Percentiles rank a stretch among this genome's conserved stretches.
Evolutionary conservation across 345 rosid species (phyloP).

Genomic region (Trapa bicornis): DNA sequence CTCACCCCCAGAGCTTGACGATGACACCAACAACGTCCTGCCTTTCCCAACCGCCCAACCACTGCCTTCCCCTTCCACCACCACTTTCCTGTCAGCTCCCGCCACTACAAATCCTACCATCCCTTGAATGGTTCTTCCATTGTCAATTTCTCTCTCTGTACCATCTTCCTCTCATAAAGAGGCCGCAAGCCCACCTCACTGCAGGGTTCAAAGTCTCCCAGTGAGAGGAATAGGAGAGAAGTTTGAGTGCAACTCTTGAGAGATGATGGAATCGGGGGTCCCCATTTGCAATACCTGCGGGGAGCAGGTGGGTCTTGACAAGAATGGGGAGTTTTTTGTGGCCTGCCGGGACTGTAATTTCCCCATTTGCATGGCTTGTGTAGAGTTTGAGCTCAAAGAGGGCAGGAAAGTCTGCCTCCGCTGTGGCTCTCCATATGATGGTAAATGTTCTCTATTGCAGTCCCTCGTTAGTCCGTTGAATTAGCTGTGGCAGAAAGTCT

Average conservation of each 20-base stretch:
- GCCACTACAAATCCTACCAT: background rate
- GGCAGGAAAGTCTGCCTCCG: constrained; percentile 73
- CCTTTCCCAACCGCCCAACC: constrained; percentile 17
- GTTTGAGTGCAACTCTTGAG: background rate
- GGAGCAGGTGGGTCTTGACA: constrained; percentile 46
- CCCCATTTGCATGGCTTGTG: constrained; percentile 84
- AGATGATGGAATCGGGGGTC: constrained; percentile 73
- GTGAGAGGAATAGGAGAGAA: constrained; percentile 2
- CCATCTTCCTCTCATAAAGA: background rate
- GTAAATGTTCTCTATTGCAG: constrained; percentile 16
- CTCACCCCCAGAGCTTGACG: constrained; percentile 3
- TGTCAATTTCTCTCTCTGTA: background rate
- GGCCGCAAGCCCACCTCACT: constrained; percentile 1
- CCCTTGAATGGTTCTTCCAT: background rate
- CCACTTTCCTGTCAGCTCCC: constrained; percentile 1
- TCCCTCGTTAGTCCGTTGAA: background rate
- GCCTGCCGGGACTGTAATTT: constrained; percentile 80
- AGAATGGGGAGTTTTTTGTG: constrained; percentile 58
- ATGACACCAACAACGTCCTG: constrained; percentile 11
- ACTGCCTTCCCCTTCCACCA: constrained; percentile 8
- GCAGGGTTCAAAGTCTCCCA: background rate
- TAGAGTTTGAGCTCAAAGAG: constrained; percentile 73
- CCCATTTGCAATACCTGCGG: constrained; percentile 82
- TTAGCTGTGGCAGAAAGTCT: background rate
- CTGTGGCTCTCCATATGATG: constrained; percentile 64